These are phyloP conservation scores for Wickerhamiella infanticola DNA, from an alignment of 1,139 yeast species.

Conservation along the genomic window DNA sequence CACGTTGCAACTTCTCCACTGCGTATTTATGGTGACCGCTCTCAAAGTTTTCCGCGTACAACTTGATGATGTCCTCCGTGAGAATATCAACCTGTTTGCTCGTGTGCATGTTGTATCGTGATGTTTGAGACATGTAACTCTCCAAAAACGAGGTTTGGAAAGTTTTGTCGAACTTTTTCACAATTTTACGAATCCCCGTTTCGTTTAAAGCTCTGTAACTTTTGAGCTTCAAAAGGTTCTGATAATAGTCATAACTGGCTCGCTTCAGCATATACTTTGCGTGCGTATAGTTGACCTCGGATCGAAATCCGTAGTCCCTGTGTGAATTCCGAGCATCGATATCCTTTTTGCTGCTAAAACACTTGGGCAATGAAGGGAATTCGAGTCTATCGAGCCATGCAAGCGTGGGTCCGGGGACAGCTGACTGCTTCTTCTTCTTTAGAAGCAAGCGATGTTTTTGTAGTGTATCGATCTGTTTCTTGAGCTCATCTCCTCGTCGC, in stretches of 20 bases:
- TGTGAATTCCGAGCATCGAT: constrained; percentile 10
- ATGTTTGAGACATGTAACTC: constrained; percentile 44
- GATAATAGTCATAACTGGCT: constrained; percentile 67
- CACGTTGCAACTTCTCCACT: constrained; percentile 51
- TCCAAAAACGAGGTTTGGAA: constrained; percentile 35
- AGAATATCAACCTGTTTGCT: constrained; percentile 54
- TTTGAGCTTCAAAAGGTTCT: constrained; percentile 60
- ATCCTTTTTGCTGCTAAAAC: not conserved
- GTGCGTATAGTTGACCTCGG: constrained; percentile 44
- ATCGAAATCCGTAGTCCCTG: constrained; percentile 16
- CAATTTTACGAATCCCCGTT: constrained; percentile 76
- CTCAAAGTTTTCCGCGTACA: constrained; percentile 54
- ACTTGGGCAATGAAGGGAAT: constrained; percentile 22
- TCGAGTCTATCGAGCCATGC: constrained; percentile 18
- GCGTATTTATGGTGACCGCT: constrained; percentile 60
- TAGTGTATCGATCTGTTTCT: constrained; percentile 52
- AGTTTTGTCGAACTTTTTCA: constrained; percentile 79
- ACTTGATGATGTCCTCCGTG: constrained; percentile 46
- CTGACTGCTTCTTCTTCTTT: constrained; percentile 1
- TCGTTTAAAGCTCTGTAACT: constrained; percentile 66
- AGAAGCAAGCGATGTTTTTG: constrained; percentile 34
- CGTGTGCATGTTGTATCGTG: constrained; percentile 40
- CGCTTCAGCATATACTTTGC: constrained; percentile 64
- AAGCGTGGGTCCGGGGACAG: constrained; percentile 9
- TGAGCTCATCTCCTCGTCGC: constrained; percentile 44